phyloP scores from a whole-genome alignment of 257 asterid species.

The Solanum acaule region DNA sequence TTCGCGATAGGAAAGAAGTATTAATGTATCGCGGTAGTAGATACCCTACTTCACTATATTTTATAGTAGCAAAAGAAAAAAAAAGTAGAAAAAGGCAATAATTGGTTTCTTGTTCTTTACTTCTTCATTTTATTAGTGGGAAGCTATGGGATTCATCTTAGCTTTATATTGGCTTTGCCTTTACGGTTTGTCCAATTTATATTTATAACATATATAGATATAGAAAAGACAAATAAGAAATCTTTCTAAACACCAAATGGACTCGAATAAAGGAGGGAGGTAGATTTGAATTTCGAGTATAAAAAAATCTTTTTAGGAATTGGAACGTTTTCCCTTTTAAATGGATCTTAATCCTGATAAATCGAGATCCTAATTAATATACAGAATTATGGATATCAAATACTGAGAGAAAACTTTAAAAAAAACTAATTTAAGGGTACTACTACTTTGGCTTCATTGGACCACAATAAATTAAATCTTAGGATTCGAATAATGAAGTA shows the following conservation, averaged over 20 bases:
- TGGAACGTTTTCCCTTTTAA: no score
- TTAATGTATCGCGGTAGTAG: not conserved
- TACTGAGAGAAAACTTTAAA: no score
- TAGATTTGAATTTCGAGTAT: not conserved
- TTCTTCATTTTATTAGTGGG: constrained; percentile 2
- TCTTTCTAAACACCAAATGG: not conserved
- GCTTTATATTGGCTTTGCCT: not conserved
- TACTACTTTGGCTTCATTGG: not conserved
- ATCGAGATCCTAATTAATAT: not conserved
- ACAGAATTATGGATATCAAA: not conserved
- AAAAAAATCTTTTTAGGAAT: no score
- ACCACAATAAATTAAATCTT: not conserved
- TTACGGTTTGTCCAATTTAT: not conserved
- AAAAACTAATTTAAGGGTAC: not conserved
- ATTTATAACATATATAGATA: not conserved
- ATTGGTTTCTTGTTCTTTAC: constrained; percentile 44
- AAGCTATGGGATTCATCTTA: not conserved
- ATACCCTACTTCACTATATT: not conserved
- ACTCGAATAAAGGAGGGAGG: not conserved
- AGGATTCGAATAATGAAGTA: constrained; percentile 4
- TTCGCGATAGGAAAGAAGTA: no score
- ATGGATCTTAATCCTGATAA: not conserved
- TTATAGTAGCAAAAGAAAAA: not conserved
- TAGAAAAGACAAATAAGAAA: not conserved
- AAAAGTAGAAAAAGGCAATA: constrained; percentile 6